Evolutionary conservation across 1,284 basidiomycete genomes (phyloP).

Genomic region (Rhodotorula sp.): DNA sequence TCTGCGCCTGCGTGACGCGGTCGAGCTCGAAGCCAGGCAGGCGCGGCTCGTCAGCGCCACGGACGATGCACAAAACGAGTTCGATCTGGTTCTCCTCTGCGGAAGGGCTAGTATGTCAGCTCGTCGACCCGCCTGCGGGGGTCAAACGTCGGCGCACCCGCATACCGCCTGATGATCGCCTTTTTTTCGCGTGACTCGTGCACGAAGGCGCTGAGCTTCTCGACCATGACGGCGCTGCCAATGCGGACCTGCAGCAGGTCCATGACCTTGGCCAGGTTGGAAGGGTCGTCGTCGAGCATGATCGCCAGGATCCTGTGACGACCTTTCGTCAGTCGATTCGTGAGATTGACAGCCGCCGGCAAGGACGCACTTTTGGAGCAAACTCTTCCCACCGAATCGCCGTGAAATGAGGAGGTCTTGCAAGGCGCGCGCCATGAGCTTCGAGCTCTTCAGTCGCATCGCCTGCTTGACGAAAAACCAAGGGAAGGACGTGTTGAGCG

Average conservation of each 20-base stretch:
- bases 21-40: conserved; percentile 43
- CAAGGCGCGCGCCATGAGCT: conserved; percentile 37
- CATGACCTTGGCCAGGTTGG: conserved; percentile 31
- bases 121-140: background rate
- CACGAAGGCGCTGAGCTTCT: conserved; percentile 42
- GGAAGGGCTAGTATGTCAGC: background rate
- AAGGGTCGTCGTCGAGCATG: conserved; percentile 38
- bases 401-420: conserved; percentile 40
- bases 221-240: conserved; percentile 39
- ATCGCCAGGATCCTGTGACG: conserved; percentile 31
- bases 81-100: conserved; percentile 40
- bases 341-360: too few relatives aligned
- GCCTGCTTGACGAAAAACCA: conserved; percentile 41
- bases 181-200: conserved; percentile 39
- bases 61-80: conserved; percentile 43
- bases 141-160: conserved; percentile 26
- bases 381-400: conserved; percentile 38
- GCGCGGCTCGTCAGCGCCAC: conserved; percentile 43
- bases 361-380: conserved; percentile 40
- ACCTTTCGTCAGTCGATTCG: background rate
- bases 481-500: conserved; percentile 37
- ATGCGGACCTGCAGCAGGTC: conserved; percentile 35
- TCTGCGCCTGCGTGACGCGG: conserved; percentile 33
- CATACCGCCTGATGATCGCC: conserved; percentile 38
- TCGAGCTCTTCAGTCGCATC: conserved; percentile 38